These are phyloP conservation scores for Calophaca sinica DNA, from an alignment of 306 rosid genomes.

Conservation along the genomic window DNA sequence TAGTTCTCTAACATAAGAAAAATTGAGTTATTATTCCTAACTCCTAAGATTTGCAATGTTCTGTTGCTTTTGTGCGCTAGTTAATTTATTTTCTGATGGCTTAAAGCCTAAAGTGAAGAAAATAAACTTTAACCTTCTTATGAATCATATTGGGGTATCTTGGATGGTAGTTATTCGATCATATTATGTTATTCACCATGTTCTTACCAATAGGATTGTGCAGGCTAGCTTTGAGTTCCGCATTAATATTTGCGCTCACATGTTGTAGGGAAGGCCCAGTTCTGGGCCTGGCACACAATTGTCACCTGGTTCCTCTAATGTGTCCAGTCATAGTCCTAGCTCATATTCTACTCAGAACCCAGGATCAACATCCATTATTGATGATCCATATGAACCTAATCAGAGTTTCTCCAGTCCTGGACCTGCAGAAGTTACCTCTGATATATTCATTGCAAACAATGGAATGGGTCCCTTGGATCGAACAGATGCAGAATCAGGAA, in stretches of 20 bases:
- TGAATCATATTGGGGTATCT: constrained; percentile 22
- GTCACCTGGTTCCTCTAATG: constrained; percentile 69
- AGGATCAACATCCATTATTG: constrained; percentile 54
- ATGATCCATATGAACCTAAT: constrained; percentile 62
- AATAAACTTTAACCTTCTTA: not conserved
- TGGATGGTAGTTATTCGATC: constrained; percentile 4
- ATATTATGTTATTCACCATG: constrained; percentile 39
- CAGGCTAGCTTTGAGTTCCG: constrained; percentile 18
- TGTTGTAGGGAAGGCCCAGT: constrained; percentile 71
- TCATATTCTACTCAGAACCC: constrained; percentile 60
- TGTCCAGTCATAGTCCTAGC: constrained; percentile 59
- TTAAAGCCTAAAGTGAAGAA: not conserved
- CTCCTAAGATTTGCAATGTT: constrained; percentile 29
- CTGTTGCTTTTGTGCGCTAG: constrained; percentile 4
- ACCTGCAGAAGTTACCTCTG: constrained; percentile 76
- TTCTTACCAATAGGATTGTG: constrained; percentile 35
- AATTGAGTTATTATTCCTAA: not conserved
- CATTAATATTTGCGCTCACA: constrained; percentile 38
- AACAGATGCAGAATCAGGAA: constrained; percentile 56
- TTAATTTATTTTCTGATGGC: constrained; percentile 5
- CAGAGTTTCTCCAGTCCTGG: constrained; percentile 74
- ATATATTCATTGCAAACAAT: constrained; percentile 44
- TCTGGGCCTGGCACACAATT: constrained; percentile 55
- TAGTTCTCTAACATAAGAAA: constrained; percentile 13
- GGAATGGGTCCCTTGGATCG: constrained; percentile 55